Evolutionary conservation across 306 rosid species (phyloP).

Genomic region (Rosa chinensis): DNA sequence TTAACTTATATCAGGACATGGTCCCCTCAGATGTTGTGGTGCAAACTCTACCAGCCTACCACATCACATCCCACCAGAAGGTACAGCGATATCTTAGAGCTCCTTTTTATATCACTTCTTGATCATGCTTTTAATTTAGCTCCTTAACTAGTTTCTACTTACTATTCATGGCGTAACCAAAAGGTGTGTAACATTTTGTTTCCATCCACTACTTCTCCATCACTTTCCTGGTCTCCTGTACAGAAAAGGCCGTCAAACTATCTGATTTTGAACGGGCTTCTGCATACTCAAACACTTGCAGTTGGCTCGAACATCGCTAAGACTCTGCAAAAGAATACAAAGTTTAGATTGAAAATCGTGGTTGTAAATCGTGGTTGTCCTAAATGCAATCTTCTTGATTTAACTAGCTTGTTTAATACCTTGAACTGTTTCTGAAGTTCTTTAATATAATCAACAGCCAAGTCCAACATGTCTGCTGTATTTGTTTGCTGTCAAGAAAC

Average conservation of each 20-base stretch:
- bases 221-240: conserved; percentile 26
- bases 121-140: background rate
- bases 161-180: conserved; percentile 23
- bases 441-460: conserved; percentile 87
- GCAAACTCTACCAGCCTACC: conserved; percentile 27
- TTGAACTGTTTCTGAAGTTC: conserved; percentile 89
- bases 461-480: conserved; percentile 98
- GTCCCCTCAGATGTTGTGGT: conserved; percentile 13
- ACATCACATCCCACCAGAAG: conserved; percentile 20
- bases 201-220: conserved; percentile 27
- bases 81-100: conserved; percentile 19
- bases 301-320: conserved; percentile 63
- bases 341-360: background rate
- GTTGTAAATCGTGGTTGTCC: background rate
- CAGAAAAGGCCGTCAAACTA: conserved; percentile 42
- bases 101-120: background rate
- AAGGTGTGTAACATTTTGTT: conserved; percentile 16
- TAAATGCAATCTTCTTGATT: background rate
- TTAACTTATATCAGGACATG: conserved; percentile 28
- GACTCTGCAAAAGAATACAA: conserved; percentile 45
- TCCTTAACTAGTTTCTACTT: conserved; percentile 31
- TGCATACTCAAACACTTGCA: conserved; percentile 66
- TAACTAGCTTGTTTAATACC: conserved; percentile 39
- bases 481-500: conserved; percentile 77
- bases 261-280: conserved; percentile 49